Evolutionary conservation across 441 rosid genomes (phyloP).

Genomic region (Francoa sonchifolia): DNA sequence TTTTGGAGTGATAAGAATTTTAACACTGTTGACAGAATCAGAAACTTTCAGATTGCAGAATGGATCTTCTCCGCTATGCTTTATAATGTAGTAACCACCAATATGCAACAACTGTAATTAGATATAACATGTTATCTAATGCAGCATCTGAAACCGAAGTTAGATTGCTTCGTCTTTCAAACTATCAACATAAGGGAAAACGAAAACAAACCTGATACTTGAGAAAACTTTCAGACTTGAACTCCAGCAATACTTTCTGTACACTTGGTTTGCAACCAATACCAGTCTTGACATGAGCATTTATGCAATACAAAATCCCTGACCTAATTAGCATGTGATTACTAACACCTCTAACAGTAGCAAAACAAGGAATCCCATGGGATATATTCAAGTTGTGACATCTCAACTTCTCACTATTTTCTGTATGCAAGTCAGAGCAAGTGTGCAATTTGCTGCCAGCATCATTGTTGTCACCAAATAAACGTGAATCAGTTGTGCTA

Average conservation of each 20-base stretch:
- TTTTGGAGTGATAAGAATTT: constrained; percentile 30
- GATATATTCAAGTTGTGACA: constrained; percentile 16
- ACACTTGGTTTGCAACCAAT: constrained; percentile 19
- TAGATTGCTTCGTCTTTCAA: no score
- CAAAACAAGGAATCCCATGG: constrained; percentile 40
- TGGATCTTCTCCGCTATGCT: constrained; percentile 37
- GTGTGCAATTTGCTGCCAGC: constrained; percentile 7
- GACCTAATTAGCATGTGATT: constrained; percentile 16
- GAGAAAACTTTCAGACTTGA: constrained; percentile 28
- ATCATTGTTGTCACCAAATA: constrained; percentile 8
- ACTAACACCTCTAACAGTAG: constrained; percentile 30
- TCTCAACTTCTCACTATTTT: constrained; percentile 13
- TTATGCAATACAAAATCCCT: constrained; percentile 31
- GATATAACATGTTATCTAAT: no score
- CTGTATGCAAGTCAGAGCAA: constrained; percentile 6
- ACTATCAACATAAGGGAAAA: no score
- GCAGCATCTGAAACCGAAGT: no score
- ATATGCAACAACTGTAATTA: constrained; percentile 16
- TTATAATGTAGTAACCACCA: constrained; percentile 57
- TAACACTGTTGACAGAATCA: constrained; percentile 21
- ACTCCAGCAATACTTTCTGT: constrained; percentile 55
- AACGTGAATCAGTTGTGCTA: constrained; percentile 10
- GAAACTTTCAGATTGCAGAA: constrained; percentile 27
- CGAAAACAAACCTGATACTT: constrained; percentile 39
- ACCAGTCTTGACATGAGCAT: constrained; percentile 18